Evolutionary conservation across 768 basidiomycete species (phyloP).

Genomic region (Collybiopsis confluens): DNA sequence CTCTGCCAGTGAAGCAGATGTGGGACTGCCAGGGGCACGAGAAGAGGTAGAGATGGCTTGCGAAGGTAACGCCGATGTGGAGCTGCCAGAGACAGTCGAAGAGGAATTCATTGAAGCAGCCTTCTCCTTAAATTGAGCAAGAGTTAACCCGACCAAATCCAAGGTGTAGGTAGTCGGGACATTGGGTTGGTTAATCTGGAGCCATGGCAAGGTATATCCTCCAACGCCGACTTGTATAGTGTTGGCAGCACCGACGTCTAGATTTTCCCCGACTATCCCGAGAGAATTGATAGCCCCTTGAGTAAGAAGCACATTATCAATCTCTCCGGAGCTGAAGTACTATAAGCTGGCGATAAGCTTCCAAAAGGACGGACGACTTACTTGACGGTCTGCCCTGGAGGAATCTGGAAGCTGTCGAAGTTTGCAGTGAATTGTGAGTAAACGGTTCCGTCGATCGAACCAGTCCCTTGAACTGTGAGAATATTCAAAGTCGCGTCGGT

Average conservation of each 20-base stretch:
- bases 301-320: conserved; percentile 54
- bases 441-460: conserved; percentile 42
- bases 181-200: conserved; percentile 48
- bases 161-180: conserved; percentile 50
- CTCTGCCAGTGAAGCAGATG: neutral
- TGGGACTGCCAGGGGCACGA: too few relatives aligned
- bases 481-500: conserved; percentile 54
- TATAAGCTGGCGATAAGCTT: too few relatives aligned
- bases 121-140: conserved; percentile 17
- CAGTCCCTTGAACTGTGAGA: conserved; percentile 53
- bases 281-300: conserved; percentile 57
- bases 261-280: conserved; percentile 49
- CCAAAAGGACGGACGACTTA: too few relatives aligned
- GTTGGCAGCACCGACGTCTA: conserved; percentile 50
- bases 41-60: neutral
- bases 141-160: conserved; percentile 14
- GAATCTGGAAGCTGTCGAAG: conserved; percentile 53
- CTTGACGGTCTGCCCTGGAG: conserved; percentile 54
- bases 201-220: conserved; percentile 64
- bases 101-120: conserved; percentile 8
- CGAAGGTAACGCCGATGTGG: neutral
- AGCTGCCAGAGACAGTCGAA: neutral
- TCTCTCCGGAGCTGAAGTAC: conserved; percentile 38
- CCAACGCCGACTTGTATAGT: conserved; percentile 45
- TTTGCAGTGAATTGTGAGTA: conserved; percentile 57